A percentile compares a stretch with the other conserved stretches of the same genome.
These are phyloP conservation scores for Boletus semigastroideus DNA, from an alignment of 1,284 basidiomycete genomes.

Conservation along the genomic window DNA sequence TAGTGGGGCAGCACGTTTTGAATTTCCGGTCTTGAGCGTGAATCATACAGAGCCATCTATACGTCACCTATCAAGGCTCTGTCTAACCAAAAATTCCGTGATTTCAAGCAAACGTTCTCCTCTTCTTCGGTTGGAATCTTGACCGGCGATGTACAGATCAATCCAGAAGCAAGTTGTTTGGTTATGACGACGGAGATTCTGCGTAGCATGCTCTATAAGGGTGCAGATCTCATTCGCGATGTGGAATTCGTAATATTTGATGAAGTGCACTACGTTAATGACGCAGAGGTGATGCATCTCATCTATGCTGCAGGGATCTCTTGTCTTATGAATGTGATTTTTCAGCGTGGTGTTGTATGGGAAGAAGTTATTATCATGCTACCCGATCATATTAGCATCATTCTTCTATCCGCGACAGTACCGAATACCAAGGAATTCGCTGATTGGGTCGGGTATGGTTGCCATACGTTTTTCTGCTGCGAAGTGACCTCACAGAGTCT, in stretches of 20 bases:
- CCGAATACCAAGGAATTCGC: constrained; percentile 99
- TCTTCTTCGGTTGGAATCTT: constrained; percentile 92
- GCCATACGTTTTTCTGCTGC: constrained; percentile 4
- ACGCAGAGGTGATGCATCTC: constrained; percentile 77
- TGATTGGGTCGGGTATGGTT: constrained; percentile 95
- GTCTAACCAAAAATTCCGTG: constrained; percentile 98
- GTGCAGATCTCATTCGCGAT: constrained; percentile 96
- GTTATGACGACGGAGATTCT: constrained; percentile 99
- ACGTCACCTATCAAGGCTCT: constrained; percentile 99
- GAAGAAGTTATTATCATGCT: constrained; percentile 99
- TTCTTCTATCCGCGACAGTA: constrained; percentile 95
- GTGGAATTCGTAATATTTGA: constrained; percentile 99
- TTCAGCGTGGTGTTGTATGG: constrained; percentile 98
- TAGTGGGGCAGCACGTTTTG: constrained; percentile 21
- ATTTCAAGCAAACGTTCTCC: constrained; percentile 97
- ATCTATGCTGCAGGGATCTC: constrained; percentile 1
- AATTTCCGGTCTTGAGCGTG: constrained; percentile 9
- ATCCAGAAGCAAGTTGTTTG: constrained; percentile 95
- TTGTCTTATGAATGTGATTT: constrained; percentile 15
- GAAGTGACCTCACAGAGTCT: constrained; percentile 3
- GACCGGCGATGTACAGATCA: constrained; percentile 99
- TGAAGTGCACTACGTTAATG: constrained; percentile 99
- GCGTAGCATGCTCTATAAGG: constrained; percentile 98
- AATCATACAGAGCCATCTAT: constrained; percentile 81
- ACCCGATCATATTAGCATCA: constrained; percentile 95